Conservation (phyloP, 495 filamentous ascomycete species). For the Aspergillus funiculosus region DNA sequence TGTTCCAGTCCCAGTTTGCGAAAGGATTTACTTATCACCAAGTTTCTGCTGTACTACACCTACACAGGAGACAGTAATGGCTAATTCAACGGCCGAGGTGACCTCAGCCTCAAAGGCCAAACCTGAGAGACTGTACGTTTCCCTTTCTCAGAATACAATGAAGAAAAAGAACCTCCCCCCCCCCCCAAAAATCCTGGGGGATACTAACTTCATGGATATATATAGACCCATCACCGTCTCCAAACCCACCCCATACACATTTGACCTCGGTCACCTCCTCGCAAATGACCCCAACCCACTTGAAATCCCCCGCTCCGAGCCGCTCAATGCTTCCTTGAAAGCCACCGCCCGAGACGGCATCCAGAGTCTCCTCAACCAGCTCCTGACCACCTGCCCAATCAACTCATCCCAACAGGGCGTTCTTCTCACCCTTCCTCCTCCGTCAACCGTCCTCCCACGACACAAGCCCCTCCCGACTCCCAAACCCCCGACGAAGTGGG, state of each 20-base stretch:
- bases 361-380: constrained; percentile 82
- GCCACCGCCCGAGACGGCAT: constrained; percentile 75
- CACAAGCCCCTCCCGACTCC: constrained; percentile 81
- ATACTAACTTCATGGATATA: too few relatives aligned
- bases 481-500: constrained; percentile 86
- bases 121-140: constrained; percentile 39
- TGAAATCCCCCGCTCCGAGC: constrained; percentile 34
- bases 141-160: too few relatives aligned
- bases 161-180: too few relatives aligned
- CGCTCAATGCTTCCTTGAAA: constrained; percentile 49
- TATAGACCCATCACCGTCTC: constrained; percentile 58
- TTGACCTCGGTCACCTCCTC: constrained; percentile 83
- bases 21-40: neutral
- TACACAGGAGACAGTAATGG: constrained; percentile 24
- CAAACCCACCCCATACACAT: constrained; percentile 83
- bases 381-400: constrained; percentile 80
- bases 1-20: constrained; percentile 3
- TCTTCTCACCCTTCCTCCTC: constrained; percentile 64
- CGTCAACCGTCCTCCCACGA: constrained; percentile 66
- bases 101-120: constrained; percentile 26
- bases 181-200: too few relatives aligned
- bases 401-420: constrained; percentile 59
- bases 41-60: neutral
- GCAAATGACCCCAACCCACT: constrained; percentile 79
- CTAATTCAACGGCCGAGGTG: constrained; percentile 21